Conservation (phyloP, 23 red algal genomes). For the Chondrus crispus region DNA sequence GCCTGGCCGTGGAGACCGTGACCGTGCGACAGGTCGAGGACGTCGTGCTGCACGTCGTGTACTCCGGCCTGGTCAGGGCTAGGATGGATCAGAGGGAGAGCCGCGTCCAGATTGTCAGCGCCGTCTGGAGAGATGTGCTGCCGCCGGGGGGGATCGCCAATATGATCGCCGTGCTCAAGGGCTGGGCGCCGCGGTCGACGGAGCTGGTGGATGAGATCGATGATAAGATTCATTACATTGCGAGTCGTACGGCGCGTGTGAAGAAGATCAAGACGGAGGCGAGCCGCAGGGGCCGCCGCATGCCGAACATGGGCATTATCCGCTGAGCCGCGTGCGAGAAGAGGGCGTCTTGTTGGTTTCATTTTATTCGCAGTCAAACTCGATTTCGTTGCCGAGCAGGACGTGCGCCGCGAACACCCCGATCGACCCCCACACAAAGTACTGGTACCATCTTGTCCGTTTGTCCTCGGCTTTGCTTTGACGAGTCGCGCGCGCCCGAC, state of each 20-base stretch:
- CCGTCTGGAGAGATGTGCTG: conserved; percentile 36
- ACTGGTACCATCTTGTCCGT: conserved; percentile 39
- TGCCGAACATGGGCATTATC: too few relatives aligned
- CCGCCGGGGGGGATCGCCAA: background rate
- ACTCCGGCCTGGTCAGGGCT: conserved; percentile 39
- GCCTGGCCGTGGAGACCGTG: background rate
- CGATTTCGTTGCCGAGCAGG: conserved; percentile 59
- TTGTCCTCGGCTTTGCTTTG: background rate
- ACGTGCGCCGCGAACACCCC: conserved; percentile 59
- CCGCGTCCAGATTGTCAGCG: conserved; percentile 2
- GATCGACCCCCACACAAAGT: conserved; percentile 19
- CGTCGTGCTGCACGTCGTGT: conserved; percentile 34
- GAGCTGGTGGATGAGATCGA: conserved; percentile 30
- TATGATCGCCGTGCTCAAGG: conserved; percentile 15
- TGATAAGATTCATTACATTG: conserved; percentile 33
- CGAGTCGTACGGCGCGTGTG: background rate
- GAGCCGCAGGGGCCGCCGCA: background rate
- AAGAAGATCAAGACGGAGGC: background rate
- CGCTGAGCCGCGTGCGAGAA: background rate
- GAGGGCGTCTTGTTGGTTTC: background rate
- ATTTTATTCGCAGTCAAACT: conserved; percentile 30
- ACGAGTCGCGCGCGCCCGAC: background rate
- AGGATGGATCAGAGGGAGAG: conserved; percentile 43
- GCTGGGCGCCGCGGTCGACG: background rate
- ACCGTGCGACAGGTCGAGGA: conserved; percentile 34